phyloP scores from a whole-genome alignment of 2,329 filamentous ascomycete genomes.

The Periconia sp. region DNA sequence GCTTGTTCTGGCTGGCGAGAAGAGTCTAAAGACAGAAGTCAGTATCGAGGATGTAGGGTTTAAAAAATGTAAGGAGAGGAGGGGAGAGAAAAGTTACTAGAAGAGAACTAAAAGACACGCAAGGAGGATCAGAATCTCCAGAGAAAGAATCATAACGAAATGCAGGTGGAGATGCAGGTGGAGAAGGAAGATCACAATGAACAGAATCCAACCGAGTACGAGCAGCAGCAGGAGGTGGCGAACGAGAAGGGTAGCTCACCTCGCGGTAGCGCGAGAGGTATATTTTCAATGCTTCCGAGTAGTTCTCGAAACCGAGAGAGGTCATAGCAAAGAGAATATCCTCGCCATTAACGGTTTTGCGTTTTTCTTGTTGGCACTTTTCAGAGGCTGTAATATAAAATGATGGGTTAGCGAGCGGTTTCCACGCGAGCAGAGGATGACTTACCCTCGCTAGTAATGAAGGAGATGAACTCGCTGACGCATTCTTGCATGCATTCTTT shows the following conservation, averaged over 20 bases:
- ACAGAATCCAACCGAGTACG: no score
- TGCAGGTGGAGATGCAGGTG: no score
- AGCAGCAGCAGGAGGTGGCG: no score
- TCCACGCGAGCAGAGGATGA: constrained; percentile 13
- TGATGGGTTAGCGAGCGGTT: constrained; percentile 16
- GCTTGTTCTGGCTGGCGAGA: constrained; percentile 66
- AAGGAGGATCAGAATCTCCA: no score
- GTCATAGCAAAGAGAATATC: constrained; percentile 99
- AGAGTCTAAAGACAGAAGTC: constrained; percentile 62
- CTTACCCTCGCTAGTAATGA: constrained; percentile 98
- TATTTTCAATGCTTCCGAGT: constrained; percentile 95
- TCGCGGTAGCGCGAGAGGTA: constrained; percentile 97
- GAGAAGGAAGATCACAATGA: no score
- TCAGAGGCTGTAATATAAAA: constrained; percentile 76
- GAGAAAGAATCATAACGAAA: no score
- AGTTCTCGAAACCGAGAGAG: constrained; percentile 97
- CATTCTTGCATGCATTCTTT: constrained; percentile 99
- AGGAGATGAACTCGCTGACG: constrained; percentile 99
- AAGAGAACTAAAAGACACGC: no score
- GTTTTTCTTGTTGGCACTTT: constrained; percentile 99
- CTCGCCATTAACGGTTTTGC: constrained; percentile 98
- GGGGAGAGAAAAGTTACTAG: constrained; percentile 13
- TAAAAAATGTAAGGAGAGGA: constrained; percentile 34
- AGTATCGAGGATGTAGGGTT: constrained; percentile 41
- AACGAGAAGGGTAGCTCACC: constrained; percentile 62